These are phyloP conservation scores for Elsinoe australis DNA, from an alignment of 2,329 filamentous ascomycete species.

Conservation along the genomic window DNA sequence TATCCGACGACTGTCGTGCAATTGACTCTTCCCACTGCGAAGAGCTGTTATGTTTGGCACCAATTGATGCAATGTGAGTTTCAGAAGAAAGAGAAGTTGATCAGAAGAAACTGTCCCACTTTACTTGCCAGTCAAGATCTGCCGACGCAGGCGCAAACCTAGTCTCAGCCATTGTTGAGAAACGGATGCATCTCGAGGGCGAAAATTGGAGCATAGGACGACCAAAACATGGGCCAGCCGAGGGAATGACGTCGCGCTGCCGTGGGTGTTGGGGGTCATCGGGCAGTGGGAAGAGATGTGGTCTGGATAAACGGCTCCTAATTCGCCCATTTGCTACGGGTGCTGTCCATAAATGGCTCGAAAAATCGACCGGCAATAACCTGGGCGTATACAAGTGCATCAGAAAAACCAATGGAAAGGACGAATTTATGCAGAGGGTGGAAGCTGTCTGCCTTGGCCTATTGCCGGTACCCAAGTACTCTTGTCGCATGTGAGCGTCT, in stretches of 20 bases:
- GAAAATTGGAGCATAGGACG: conserved; percentile 17
- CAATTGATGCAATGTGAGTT: neutral
- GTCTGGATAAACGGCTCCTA: neutral
- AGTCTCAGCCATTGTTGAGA: conserved; percentile 12
- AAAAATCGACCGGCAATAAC: conserved; percentile 3
- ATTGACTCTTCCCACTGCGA: conserved; percentile 4
- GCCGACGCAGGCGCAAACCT: conserved; percentile 13
- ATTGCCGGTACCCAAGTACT: neutral
- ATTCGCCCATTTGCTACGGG: conserved; percentile 4
- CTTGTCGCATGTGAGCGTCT: neutral
- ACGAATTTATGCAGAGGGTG: neutral
- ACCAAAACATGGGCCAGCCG: conserved; percentile 6
- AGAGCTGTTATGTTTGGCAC: neutral
- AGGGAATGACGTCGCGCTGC: conserved; percentile 7
- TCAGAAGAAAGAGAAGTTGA: conserved; percentile 3
- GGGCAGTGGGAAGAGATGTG: neutral
- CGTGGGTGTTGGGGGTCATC: neutral
- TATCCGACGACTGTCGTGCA: conserved; percentile 1
- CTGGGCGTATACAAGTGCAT: neutral
- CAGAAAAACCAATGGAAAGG: conserved; percentile 6
- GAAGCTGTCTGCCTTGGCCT: neutral
- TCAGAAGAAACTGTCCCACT: conserved; percentile 1
- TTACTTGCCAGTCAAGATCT: conserved; percentile 7
- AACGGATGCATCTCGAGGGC: conserved; percentile 15
- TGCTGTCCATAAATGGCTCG: neutral